A percentile compares a stretch with the other conserved stretches of the same genome.
Conservation (phyloP, 2,329 filamentous ascomycete genomes). For the Aureobasidium sp. region DNA sequence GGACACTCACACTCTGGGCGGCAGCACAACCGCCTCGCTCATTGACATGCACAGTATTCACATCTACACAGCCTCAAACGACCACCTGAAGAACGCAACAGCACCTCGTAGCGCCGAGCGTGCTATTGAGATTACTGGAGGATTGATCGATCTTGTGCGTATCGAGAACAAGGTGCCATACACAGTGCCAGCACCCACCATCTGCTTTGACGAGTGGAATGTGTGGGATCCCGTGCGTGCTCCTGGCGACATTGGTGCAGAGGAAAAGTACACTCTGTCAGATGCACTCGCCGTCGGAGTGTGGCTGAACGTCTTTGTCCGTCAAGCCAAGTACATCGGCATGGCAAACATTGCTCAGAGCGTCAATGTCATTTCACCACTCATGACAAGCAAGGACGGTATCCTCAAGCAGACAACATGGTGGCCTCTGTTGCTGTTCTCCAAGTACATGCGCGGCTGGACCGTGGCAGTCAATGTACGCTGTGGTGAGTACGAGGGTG, state of each 20-base stretch:
- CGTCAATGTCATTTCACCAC: constrained; percentile 68
- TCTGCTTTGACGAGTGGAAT: constrained; percentile 83
- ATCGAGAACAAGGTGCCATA: constrained; percentile 57
- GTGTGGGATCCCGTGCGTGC: constrained; percentile 69
- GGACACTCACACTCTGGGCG: constrained; percentile 41
- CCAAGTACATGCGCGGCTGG: constrained; percentile 63
- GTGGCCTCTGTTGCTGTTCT: constrained; percentile 65
- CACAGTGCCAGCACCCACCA: constrained; percentile 53
- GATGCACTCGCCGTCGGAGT: constrained; percentile 67
- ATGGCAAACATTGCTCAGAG: constrained; percentile 74
- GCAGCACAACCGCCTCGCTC: constrained; percentile 38
- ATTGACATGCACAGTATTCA: constrained; percentile 79
- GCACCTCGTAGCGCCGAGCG: constrained; percentile 63
- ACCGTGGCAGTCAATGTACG: constrained; percentile 59
- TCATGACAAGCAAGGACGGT: constrained; percentile 60
- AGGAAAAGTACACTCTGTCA: constrained; percentile 65
- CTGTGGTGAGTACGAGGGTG: constrained; percentile 54
- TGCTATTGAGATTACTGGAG: constrained; percentile 60
- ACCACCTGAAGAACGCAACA: constrained; percentile 44
- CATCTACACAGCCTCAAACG: constrained; percentile 58
- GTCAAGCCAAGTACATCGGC: constrained; percentile 60
- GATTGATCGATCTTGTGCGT: constrained; percentile 63
- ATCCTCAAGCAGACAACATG: constrained; percentile 64
- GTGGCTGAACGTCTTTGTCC: constrained; percentile 69
- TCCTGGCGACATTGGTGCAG: constrained; percentile 61